A percentile compares a stretch with the other conserved stretches of the same genome.
phyloP scores from a whole-genome alignment of 169 alveolate species.

The Plasmodium gallinaceum region DNA sequence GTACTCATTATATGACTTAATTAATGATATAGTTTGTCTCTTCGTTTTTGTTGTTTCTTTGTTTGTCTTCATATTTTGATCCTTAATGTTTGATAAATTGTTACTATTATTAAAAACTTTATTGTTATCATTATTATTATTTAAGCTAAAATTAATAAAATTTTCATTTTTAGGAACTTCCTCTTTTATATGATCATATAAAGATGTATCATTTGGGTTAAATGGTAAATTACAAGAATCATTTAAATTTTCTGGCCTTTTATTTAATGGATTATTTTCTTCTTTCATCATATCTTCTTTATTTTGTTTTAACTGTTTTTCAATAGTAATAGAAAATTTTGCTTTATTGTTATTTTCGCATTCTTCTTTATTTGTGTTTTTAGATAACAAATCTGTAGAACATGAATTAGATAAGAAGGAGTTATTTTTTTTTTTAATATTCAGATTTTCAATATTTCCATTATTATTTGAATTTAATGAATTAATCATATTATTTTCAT shows the following conservation, averaged over 20 bases:
- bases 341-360: no score
- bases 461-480: not conserved
- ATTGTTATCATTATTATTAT: not conserved
- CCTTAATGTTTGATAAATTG: not conserved
- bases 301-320: no score
- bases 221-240: not conserved
- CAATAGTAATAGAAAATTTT: no score
- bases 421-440: not conserved
- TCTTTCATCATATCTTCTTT: not conserved
- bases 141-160: not conserved
- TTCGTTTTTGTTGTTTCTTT: constrained; percentile 14
- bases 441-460: not conserved
- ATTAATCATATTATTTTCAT: not conserved
- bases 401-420: no score
- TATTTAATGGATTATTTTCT: not conserved
- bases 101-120: not conserved
- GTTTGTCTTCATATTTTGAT: not conserved
- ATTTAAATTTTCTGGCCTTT: not conserved
- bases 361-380: no score
- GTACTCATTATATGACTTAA: constrained; percentile 7
- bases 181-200: not conserved
- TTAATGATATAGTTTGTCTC: constrained; percentile 1
- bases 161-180: not conserved
- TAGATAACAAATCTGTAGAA: no score
- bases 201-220: not conserved